A percentile compares a stretch with the other conserved stretches of the same genome.
Conservation (phyloP, 2,329 filamentous ascomycete species). For the Pseudonectria foliicola region DNA sequence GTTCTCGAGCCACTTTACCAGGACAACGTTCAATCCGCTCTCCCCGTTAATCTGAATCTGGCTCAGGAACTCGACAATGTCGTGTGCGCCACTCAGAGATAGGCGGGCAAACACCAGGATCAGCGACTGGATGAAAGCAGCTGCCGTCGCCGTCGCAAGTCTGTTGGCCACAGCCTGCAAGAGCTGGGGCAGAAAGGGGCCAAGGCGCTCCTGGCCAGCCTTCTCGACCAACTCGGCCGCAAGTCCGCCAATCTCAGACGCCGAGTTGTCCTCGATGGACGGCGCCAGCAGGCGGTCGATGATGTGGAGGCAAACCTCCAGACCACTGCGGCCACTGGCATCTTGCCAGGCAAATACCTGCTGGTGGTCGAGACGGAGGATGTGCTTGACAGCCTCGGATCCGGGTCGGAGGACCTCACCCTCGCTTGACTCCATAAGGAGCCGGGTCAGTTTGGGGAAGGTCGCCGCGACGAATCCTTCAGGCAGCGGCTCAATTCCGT, state of each 20-base stretch:
- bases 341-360: constrained; percentile 87
- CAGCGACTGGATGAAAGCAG: constrained; percentile 89
- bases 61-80: constrained; percentile 87
- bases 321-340: constrained; percentile 68
- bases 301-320: constrained; percentile 84
- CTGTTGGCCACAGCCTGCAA: constrained; percentile 82
- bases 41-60: constrained; percentile 73
- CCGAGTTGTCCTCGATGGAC: constrained; percentile 82
- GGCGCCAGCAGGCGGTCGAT: constrained; percentile 85
- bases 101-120: constrained; percentile 92
- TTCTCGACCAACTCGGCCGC: constrained; percentile 94
- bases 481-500: constrained; percentile 79
- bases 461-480: constrained; percentile 76
- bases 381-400: constrained; percentile 79
- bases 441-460: constrained; percentile 77
- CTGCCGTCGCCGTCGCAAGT: constrained; percentile 72
- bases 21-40: constrained; percentile 80
- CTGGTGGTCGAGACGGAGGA: constrained; percentile 81
- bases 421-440: constrained; percentile 78
- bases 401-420: constrained; percentile 82
- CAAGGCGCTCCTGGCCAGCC: constrained; percentile 82
- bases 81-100: constrained; percentile 74
- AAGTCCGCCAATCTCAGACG: constrained; percentile 90
- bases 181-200: constrained; percentile 82
- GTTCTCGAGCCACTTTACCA: constrained; percentile 95